phyloP scores from a whole-genome alignment of 228 moss, liverwort and hornwort genomes.

The Sphagnum fallax region DNA sequence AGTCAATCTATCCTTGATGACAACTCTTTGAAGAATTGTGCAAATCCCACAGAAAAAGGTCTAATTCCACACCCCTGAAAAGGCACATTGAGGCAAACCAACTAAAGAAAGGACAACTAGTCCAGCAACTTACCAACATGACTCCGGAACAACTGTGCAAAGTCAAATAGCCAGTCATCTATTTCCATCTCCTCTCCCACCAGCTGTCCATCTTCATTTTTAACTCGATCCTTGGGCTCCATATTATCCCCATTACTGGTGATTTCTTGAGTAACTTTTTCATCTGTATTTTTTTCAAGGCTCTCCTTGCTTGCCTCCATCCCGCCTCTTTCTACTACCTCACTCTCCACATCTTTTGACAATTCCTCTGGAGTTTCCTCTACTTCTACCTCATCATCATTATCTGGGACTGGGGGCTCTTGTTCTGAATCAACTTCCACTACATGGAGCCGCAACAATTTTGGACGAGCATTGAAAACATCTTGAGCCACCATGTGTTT shows the following conservation, averaged over 20 bases:
- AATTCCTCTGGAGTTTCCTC: slow-evolving; percentile 5
- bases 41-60: no score
- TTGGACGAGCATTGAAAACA: slow-evolving; percentile 6
- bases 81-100: no score
- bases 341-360: slow-evolving; percentile 12
- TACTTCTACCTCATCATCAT: slow-evolving; percentile 36
- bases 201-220: slow-evolving; percentile 42
- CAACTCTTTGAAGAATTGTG: no score
- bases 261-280: slow-evolving; percentile 13
- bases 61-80: no score
- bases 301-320: no score
- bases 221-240: slow-evolving; percentile 25
- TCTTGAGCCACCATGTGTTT: slow-evolving; percentile 6
- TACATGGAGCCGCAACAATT: slow-evolving; percentile 34
- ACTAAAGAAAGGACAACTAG: no score
- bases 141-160: slow-evolving; percentile 52
- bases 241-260: slow-evolving; percentile 6
- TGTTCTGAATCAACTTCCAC: slow-evolving; percentile 44
- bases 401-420: slow-evolving; percentile 48
- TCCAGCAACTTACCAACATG: slow-evolving; percentile 36
- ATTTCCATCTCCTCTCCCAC: slow-evolving; percentile 60
- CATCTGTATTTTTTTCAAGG: no score
- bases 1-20: no score
- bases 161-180: slow-evolving; percentile 60
- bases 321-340: slow-evolving; percentile 7